Percentiles rank a stretch among this genome's conserved stretches.
These are phyloP conservation scores for Daldinia concentrica DNA, from an alignment of 495 filamentous ascomycete genomes.

Conservation along the genomic window DNA sequence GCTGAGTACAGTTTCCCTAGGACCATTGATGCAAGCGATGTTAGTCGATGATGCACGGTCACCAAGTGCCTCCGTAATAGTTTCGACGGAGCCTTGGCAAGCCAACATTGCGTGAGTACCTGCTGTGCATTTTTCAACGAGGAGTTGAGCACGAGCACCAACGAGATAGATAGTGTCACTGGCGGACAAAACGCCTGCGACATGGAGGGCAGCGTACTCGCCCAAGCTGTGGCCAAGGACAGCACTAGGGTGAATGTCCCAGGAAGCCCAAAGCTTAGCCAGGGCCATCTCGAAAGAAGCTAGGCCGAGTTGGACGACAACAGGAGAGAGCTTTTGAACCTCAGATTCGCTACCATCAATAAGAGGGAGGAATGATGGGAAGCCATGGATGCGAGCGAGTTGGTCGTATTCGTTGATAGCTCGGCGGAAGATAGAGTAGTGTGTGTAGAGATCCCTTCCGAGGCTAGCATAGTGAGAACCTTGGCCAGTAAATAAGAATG, in stretches of 20 bases:
- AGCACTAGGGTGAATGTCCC: slow-evolving; percentile 77
- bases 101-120: slow-evolving; percentile 78
- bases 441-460: slow-evolving; percentile 74
- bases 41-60: slow-evolving; percentile 46
- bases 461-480: slow-evolving; percentile 73
- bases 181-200: slow-evolving; percentile 79
- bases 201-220: slow-evolving; percentile 87
- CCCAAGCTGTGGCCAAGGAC: slow-evolving; percentile 88
- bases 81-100: slow-evolving; percentile 56
- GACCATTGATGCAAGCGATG: slow-evolving; percentile 71
- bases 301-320: slow-evolving; percentile 80
- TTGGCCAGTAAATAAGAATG: slow-evolving; percentile 76
- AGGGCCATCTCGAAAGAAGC: slow-evolving; percentile 87
- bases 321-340: slow-evolving; percentile 70
- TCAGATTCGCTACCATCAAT: slow-evolving; percentile 69
- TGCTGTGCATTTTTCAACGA: slow-evolving; percentile 73
- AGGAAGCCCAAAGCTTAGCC: slow-evolving; percentile 79
- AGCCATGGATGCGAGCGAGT: slow-evolving; percentile 72
- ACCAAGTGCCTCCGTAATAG: slow-evolving; percentile 53
- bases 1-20: slow-evolving; percentile 68
- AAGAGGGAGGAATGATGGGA: slow-evolving; percentile 73
- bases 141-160: slow-evolving; percentile 78
- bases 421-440: slow-evolving; percentile 71
- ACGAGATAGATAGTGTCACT: slow-evolving; percentile 84
- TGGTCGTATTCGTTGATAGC: slow-evolving; percentile 76